Base-by-base conservation (phyloP, 352 stramenopile species). In the Nothophytophthora sp. region DNA sequence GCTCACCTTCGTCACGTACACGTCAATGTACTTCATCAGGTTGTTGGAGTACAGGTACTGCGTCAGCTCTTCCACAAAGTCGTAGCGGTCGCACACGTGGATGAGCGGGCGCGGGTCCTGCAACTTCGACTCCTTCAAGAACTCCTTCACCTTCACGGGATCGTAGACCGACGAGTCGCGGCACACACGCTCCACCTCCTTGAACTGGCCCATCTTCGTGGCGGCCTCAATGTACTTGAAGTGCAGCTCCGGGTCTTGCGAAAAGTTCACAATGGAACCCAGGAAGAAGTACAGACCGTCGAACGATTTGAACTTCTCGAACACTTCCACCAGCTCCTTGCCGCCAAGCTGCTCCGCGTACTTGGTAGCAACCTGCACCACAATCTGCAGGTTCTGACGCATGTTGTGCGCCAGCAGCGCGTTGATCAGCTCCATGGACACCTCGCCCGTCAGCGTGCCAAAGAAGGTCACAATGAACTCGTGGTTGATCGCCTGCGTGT, bases 201-300 rank as follows among this genome's bases (percentile, higher is more conserved):
- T 99, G 80, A 99, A 99, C 67, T 99, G 97, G 29, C 97, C 96
- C 81, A 99, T 98, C 89, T 99, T 99, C 49, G 97, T 98, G 15
- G 97, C 98, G 39, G 96, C 95, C 78, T 99, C 96, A 82, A 99
- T 99, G 81, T 99, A 99, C 81, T 99, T 99, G 73, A 99, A 99
- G 73, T 99, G 97, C 33, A 99, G 97, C 56, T 98, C 88, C 6
- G 96, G 80, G 58, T 99, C 96, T 67, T 99, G 96, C 6, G 92
- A 98, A 71, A 94, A 97, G 78, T 99, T 99, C 12, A 99, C 97
- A 54, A 99, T 98, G 9, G 96, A 95, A 22, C 97, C 97, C 42
- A 99, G 83, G 81, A 99, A 99, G 79, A 99, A 99, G 86, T 99
- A 99, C 42, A 95, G 53, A 36, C 85, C 96, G 63, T 99, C 97